These are phyloP conservation scores for Astragalus glycyphyllos DNA, from an alignment of 306 rosid genomes.

Conservation along the genomic window DNA sequence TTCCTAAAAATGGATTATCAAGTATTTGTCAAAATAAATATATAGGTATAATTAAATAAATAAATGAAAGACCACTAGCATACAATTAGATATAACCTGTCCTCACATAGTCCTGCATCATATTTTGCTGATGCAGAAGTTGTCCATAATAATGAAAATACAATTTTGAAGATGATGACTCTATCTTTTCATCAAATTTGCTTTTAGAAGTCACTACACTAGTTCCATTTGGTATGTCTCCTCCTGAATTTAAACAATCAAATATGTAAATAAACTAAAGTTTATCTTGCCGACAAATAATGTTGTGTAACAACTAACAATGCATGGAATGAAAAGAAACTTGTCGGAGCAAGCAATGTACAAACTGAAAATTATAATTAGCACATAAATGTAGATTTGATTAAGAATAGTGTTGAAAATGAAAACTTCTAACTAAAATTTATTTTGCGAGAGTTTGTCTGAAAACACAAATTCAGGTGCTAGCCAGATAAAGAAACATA, in stretches of 20 bases:
- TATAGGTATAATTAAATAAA: constrained; percentile 2
- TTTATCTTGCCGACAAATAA: constrained; percentile 1
- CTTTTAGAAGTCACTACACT: constrained; percentile 55
- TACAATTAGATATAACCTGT: constrained; percentile 63
- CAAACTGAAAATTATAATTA: constrained; percentile 17
- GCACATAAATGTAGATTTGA: constrained; percentile 10
- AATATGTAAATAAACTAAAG: not conserved
- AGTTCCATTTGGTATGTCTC: constrained; percentile 64
- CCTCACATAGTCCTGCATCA: constrained; percentile 96
- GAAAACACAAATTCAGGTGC: constrained; percentile 13
- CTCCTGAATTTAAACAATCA: constrained; percentile 49
- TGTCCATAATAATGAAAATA: constrained; percentile 98
- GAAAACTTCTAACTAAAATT: constrained; percentile 2
- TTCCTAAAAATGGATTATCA: constrained; percentile 58
- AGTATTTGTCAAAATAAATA: constrained; percentile 33
- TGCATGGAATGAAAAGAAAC: constrained; percentile 18
- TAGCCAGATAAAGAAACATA: constrained; percentile 9
- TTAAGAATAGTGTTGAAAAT: constrained; percentile 10
- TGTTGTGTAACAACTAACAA: not conserved
- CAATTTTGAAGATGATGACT: constrained; percentile 90
- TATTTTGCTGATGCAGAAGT: constrained; percentile 90
- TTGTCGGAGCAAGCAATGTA: constrained; percentile 7
- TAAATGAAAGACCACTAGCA: constrained; percentile 2
- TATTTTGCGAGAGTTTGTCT: not conserved
- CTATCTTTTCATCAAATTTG: constrained; percentile 94